phyloP scores from a whole-genome alignment of 768 basidiomycete species.

The Lactarius deliciosus region DNA sequence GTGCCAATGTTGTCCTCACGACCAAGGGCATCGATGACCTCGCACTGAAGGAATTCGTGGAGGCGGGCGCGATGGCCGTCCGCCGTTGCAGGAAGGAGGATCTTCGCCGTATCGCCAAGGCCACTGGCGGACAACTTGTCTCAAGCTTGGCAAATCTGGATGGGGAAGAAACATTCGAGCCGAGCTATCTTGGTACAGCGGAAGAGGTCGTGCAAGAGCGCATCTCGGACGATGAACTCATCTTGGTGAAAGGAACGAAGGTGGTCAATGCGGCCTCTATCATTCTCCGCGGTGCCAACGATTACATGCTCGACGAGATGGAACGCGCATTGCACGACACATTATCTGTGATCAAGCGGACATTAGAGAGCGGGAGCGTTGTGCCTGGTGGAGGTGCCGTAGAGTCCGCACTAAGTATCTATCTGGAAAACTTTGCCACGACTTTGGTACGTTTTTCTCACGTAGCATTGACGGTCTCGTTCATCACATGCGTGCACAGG shows the following conservation, averaged over 20 bases:
- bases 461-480: background rate
- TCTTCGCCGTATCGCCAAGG: constrained; percentile 92
- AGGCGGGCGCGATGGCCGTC: constrained; percentile 98
- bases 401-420: constrained; percentile 94
- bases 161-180: constrained; percentile 96
- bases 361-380: constrained; percentile 91
- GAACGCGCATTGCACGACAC: constrained; percentile 95
- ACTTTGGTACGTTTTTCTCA: constrained; percentile 67
- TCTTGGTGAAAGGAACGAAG: constrained; percentile 96
- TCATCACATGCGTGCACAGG: constrained; percentile 47
- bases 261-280: constrained; percentile 92
- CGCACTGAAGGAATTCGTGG: constrained; percentile 97
- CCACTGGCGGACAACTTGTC: constrained; percentile 91
- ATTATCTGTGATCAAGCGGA: constrained; percentile 93
- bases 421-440: constrained; percentile 98
- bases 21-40: constrained; percentile 99
- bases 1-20: constrained; percentile 95
- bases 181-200: constrained; percentile 84
- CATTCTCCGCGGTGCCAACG: constrained; percentile 94
- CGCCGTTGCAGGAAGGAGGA: constrained; percentile 98
- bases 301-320: constrained; percentile 99
- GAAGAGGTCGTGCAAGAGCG: constrained; percentile 97
- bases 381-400: constrained; percentile 98
- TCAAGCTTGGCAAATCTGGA: constrained; percentile 94
- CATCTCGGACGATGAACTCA: constrained; percentile 97